These are phyloP conservation scores for Coemansia sp. DNA, from an alignment of 192 early-diverging fungal species.

Conservation along the genomic window DNA sequence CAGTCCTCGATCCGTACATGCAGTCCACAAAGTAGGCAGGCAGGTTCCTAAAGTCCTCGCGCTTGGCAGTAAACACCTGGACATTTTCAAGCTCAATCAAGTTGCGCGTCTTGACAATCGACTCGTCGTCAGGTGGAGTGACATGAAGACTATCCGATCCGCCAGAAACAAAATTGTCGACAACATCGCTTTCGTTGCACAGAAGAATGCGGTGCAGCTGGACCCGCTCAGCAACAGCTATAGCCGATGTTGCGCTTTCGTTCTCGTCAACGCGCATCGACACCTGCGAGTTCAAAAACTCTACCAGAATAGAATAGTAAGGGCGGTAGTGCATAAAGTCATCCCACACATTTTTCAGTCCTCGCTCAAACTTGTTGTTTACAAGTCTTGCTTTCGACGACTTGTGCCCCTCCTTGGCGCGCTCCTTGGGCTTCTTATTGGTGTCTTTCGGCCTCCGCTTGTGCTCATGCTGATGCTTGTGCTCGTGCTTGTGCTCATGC, in stretches of 20 bases:
- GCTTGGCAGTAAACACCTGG: conserved; percentile 53
- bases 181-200: conserved; percentile 29
- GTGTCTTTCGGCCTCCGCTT: neutral
- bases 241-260: conserved; percentile 39
- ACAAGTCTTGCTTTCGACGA: conserved; percentile 15
- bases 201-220: conserved; percentile 48
- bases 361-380: conserved; percentile 49
- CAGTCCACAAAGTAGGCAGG: conserved; percentile 54
- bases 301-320: conserved; percentile 50
- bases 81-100: conserved; percentile 54
- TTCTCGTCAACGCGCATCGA: conserved; percentile 52
- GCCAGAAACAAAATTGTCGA: conserved; percentile 1
- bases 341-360: conserved; percentile 46
- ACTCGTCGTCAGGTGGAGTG: conserved; percentile 42
- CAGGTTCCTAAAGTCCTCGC: conserved; percentile 45
- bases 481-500: neutral
- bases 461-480: neutral
- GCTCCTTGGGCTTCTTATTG: conserved; percentile 16
- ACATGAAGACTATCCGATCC: conserved; percentile 5
- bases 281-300: conserved; percentile 59
- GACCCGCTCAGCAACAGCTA: conserved; percentile 49
- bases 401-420: conserved; percentile 24
- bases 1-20: conserved; percentile 41
- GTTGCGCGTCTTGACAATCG: conserved; percentile 57
- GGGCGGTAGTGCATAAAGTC: conserved; percentile 49